Base-by-base conservation (phyloP, 2,329 filamentous ascomycete genomes). In the Epichloe glyceriae region DNA sequence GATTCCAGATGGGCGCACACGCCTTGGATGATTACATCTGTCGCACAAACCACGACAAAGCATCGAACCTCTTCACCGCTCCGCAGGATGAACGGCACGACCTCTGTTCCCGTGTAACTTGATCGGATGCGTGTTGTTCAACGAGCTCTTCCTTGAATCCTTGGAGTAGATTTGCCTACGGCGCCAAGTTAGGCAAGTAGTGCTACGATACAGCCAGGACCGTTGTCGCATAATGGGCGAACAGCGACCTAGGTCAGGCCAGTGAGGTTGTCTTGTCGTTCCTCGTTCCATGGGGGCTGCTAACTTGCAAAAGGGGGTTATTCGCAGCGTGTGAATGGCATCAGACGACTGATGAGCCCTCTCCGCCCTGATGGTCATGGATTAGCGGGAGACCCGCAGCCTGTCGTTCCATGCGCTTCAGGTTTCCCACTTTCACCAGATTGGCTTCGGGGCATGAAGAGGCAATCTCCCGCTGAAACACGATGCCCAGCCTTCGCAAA, bases 391-490 rank as follows among this genome's bases (percentile, higher is more conserved):
- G 34, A 30, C 14, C 17, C 17, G 46, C 14, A 34, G 35, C 46
- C 20, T 47, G 35, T 47, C 35, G 38, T 40, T 40, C 37, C 12
- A 40, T 30, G 17, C 15, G 19, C 34, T 5, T 7, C 34, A 37
- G 14, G 10, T 17, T 40, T 15, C 46, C 46, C 46, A 47, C 46
- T 47, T 22, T 22, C 20, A 22, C 22, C 30, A 15, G 20, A n/a
- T 38, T 14, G 22, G 22, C 20, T 6, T 8, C 14, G 37, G n/a
- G 19, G 57, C 58, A 60, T 57, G 55, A 54, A 53, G 56, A 55
- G 52, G 54, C 55, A 57, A 57, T 57, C 54, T 61, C 52, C 42
- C 48, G 47, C 57, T 61, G 61, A 62, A 62, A 62, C 61, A 59
- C 53, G 55, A 53, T 47, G 56, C 50, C 54, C 53, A 33, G 12